Evolutionary conservation across 1,284 basidiomycete genomes (phyloP), one percentile per base, ranked within the genome.

Genomic region (Mrakiaceae sp.): DNA sequence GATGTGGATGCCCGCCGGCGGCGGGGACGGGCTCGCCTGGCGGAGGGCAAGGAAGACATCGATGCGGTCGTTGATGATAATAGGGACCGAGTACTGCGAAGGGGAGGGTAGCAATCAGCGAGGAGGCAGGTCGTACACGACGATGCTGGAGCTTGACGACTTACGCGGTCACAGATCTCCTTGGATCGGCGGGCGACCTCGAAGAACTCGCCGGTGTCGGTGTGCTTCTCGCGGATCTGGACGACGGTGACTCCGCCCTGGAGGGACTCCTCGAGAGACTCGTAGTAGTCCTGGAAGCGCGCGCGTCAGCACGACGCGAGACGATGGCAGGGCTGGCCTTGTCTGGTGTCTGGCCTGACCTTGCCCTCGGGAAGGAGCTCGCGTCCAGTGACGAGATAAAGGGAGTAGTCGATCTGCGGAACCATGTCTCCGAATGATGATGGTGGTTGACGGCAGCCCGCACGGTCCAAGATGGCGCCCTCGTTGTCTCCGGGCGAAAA

Each of bases 61-160:
- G 67, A 94, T 79, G 11, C 92, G 84, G 76, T 95, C 92, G 72
- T 98, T 97, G 77, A 98, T 89, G 66, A 98, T 79, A 43, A 98
- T 79, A 0, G 90, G 91, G 27, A 96, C 84, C 59, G 82, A 81
- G 79, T 93, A 89, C 76, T 80, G 69, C 14, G 43, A n/a, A 48
- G 48, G 48, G 16, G n/a, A 57, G n/a, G 27, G 14, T 6, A n/a
- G 51, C 46, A 12, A 50, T 12, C 27, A 60, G 48, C 42, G 51
- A 16, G 47, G 39, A 42, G 53, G 44, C 40, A 14, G 44, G 6
- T 43, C 27, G 27, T 27, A 27, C 27, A 27, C 27, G 27, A 27
- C 27, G 27, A 27, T 27, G 27, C 27, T 27, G 27, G 27, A 27
- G 27, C 27, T 27, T 27, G 62, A 39, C 7, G 8, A 65, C 76